Conservation (phyloP, 139 green algal genomes). For the Closterium sp. region DNA sequence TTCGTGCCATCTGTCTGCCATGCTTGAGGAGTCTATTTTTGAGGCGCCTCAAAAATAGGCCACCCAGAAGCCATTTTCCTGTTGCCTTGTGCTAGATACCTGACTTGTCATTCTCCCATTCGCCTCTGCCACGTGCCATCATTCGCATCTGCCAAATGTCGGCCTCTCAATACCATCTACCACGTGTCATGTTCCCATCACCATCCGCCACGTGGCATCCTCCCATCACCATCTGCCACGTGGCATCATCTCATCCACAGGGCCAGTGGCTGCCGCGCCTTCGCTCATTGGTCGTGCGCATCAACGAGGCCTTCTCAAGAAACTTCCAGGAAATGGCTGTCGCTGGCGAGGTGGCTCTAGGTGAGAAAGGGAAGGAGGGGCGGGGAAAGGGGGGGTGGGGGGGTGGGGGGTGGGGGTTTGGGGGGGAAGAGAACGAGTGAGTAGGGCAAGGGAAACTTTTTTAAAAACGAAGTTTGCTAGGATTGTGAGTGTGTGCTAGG, state of each 20-base stretch:
- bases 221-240: no score
- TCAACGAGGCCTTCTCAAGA: constrained; percentile 73
- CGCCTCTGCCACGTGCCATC: not conserved
- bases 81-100: no score
- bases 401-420: not conserved
- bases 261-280: constrained; percentile 82
- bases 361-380: not conserved
- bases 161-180: not conserved
- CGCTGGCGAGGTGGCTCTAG: constrained; percentile 40
- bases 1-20: no score
- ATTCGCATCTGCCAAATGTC: no score
- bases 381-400: not conserved
- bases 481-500: no score
- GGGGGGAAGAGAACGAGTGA: no score
- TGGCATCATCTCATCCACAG: constrained; percentile 10
- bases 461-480: no score
- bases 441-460: not conserved
- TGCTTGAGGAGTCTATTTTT: no score
- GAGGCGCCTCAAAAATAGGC: no score
- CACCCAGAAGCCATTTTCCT: no score
- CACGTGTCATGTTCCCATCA: not conserved
- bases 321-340: constrained; percentile 80
- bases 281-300: constrained; percentile 62
- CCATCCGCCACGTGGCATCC: no score
- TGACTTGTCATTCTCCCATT: not conserved